Conservation (phyloP, 495 filamentous ascomycete species). For the Aspergillus campestris region DNA sequence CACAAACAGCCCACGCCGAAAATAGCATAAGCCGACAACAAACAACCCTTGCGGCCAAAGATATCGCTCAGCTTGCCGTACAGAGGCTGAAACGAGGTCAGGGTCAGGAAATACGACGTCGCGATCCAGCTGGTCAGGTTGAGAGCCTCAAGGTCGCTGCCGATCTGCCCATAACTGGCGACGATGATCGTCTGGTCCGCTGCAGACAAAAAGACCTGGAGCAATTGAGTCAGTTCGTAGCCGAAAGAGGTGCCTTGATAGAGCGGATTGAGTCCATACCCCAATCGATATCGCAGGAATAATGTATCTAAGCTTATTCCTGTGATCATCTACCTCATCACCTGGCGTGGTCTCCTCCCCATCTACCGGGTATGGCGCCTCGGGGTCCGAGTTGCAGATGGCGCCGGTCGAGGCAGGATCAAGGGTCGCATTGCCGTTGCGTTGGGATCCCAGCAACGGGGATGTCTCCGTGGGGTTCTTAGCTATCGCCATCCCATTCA, state of each 20-base stretch:
- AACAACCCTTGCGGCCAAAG: constrained; percentile 68
- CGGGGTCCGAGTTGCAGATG: constrained; percentile 11
- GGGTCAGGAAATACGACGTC: constrained; percentile 66
- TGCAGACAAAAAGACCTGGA: constrained; percentile 58
- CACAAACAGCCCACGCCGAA: constrained; percentile 67
- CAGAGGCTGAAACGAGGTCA: constrained; percentile 70
- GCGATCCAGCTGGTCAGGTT: constrained; percentile 82
- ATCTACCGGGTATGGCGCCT: constrained; percentile 15
- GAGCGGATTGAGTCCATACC: constrained; percentile 21
- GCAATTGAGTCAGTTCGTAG: constrained; percentile 1
- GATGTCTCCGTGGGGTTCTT: constrained; percentile 28
- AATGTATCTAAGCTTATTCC: constrained; percentile 35
- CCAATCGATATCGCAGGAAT: constrained; percentile 44
- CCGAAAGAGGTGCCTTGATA: not conserved
- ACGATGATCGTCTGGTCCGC: constrained; percentile 80
- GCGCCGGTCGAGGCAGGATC: constrained; percentile 18
- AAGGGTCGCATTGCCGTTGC: constrained; percentile 13
- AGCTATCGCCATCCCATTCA: constrained; percentile 20
- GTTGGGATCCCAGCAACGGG: constrained; percentile 29
- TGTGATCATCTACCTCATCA: constrained; percentile 19
- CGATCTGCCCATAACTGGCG: constrained; percentile 70
- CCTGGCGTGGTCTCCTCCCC: not conserved
- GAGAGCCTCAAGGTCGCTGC: constrained; percentile 68
- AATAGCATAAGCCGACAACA: constrained; percentile 64
- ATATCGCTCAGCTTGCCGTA: constrained; percentile 77